Evolutionary conservation across 495 filamentous ascomycete species (phyloP).

Genomic region (Eremomyces bilateralis): DNA sequence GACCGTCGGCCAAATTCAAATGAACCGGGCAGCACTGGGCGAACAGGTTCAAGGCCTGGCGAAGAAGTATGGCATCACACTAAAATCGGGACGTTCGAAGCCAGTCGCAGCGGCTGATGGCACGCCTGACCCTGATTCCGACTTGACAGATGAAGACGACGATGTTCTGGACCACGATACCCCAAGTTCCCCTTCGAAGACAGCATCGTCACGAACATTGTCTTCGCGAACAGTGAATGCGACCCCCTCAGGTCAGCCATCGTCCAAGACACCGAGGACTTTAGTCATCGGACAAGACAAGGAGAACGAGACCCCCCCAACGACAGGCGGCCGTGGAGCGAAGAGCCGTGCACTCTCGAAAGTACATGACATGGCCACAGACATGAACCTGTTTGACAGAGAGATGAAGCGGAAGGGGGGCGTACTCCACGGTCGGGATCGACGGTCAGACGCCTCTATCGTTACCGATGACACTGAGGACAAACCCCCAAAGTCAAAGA

Average conservation of each 20-base stretch:
- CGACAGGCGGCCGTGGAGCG: constrained; percentile 60
- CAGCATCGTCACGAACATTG: too few species aligned
- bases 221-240: too few species aligned
- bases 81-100: background rate
- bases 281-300: constrained; percentile 31
- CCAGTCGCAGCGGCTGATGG: background rate
- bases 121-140: background rate
- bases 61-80: background rate
- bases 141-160: too few species aligned
- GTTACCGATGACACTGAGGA: constrained; percentile 6
- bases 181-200: too few species aligned
- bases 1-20: constrained; percentile 65
- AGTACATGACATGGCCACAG: constrained; percentile 53
- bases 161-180: too few species aligned
- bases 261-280: too few species aligned
- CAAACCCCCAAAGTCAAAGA: constrained; percentile 12
- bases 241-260: too few species aligned
- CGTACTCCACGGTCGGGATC: constrained; percentile 49
- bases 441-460: constrained; percentile 26
- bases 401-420: constrained; percentile 52
- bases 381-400: constrained; percentile 80
- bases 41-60: constrained; percentile 2
- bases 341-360: constrained; percentile 60
- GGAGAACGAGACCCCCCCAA: constrained; percentile 69
- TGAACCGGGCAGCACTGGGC: constrained; percentile 34